These are phyloP conservation scores for Urtica urens DNA, from an alignment of 306 rosid species.

Conservation along the genomic window DNA sequence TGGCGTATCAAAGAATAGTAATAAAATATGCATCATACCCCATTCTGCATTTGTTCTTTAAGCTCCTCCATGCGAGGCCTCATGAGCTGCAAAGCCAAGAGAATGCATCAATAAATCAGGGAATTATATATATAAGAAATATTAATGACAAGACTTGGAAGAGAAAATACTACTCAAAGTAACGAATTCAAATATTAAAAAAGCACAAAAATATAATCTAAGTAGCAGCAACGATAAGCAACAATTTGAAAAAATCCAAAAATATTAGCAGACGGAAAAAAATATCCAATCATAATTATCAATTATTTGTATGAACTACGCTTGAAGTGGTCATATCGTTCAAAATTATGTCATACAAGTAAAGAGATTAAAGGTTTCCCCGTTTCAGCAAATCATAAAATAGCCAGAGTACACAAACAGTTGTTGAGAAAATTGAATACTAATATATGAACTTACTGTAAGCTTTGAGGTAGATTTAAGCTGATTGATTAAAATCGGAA, in stretches of 20 bases:
- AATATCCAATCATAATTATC: neutral
- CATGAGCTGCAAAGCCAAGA: slow-evolving; percentile 41
- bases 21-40: slow-evolving; percentile 34
- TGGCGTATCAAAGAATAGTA: slow-evolving; percentile 5
- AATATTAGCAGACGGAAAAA: neutral
- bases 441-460: slow-evolving; percentile 54
- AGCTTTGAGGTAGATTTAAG: slow-evolving; percentile 72
- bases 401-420: neutral
- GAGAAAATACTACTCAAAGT: no score
- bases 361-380: neutral
- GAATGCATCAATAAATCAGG: slow-evolving; percentile 3
- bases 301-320: neutral
- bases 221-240: neutral
- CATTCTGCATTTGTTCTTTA: slow-evolving; percentile 37
- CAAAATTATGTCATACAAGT: neutral
- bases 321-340: neutral
- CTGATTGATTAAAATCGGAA: slow-evolving; percentile 66
- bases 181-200: neutral
- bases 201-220: neutral
- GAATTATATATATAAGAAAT: neutral
- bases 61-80: slow-evolving; percentile 62
- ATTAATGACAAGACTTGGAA: no score
- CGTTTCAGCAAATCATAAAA: neutral
- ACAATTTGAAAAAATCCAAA: no score
- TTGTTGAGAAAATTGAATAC: slow-evolving; percentile 12